Base-by-base conservation (phyloP, 179 eudicot genomes). In the Vitellaria paradoxa region DNA sequence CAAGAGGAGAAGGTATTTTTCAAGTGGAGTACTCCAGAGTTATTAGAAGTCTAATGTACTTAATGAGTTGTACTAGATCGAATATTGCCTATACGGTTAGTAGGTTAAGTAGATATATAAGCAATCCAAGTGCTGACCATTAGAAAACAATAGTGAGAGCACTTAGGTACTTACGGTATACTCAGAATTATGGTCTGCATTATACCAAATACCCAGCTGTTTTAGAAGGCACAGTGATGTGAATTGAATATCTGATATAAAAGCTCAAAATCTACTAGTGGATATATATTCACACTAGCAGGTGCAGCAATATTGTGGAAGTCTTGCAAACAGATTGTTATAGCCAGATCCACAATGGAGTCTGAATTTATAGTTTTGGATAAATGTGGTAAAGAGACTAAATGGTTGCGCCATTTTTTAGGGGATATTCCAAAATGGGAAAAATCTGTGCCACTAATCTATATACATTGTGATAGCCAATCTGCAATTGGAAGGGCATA, bases 191-290 rank as follows among this genome's bases (percentile, higher is more conserved):
- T 53, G 63, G 52, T 23, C 23, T 81, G 26, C 73, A 79, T 18
- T 79, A 70, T 46, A n/a, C 0, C 6, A 61, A 30, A 57, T 78
- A 79, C 79, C 80, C 62, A 7, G 12, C 53, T 20, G 61, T 76
- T 0, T 37, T 77, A 20, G 81, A 83, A 76, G 65, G 81, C 77
- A 68, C 49, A 65, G 53, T 56, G 79, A 84, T 68, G 77, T 74
- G 5, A 84, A 81, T 40, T 81, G 87, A 77, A 72, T 83, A 13
- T 80, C 79, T 12, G 56, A 72, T 45, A 76, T 42, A 12, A 79
- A 77, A 37, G 75, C 21, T 42, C 76, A 5, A 74, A 65, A 21
- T 79, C 76, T 4, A 82, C 81, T 13, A 79, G 81, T 85, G 78
- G 68, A 14, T 84, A 77, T 78, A 42, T 84, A 0, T 80, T 50